Evolutionary conservation across 2,329 filamentous ascomycete species (phyloP).

Genomic region (Talaromyces sp.): DNA sequence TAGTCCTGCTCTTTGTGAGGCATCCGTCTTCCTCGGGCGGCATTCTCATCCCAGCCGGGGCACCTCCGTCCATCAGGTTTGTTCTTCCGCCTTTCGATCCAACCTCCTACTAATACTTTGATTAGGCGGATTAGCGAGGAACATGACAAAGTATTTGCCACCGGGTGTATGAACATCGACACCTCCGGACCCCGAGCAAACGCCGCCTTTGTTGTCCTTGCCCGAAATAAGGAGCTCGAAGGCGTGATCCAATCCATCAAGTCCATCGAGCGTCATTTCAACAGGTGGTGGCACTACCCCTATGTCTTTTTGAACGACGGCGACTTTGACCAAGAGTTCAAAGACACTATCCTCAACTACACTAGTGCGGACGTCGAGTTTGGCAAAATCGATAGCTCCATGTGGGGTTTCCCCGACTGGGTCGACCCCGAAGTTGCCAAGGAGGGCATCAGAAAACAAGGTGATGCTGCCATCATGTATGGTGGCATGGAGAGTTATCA

Average conservation of each 20-base stretch:
- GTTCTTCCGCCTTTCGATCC: conserved; percentile 20
- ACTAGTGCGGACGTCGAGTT: conserved; percentile 87
- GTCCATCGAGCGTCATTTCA: conserved; percentile 97
- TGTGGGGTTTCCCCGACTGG: conserved; percentile 98
- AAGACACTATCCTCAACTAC: conserved; percentile 79
- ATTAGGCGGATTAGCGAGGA: conserved; percentile 91
- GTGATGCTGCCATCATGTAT: conserved; percentile 97
- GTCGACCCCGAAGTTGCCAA: conserved; percentile 88
- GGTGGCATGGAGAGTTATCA: conserved; percentile 98
- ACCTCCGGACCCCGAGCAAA: conserved; percentile 78
- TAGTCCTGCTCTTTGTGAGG: conserved; percentile 80
- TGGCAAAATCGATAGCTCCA: conserved; percentile 80
- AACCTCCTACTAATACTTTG: neutral
- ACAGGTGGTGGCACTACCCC: conserved; percentile 96
- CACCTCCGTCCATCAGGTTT: conserved; percentile 84
- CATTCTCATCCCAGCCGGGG: conserved; percentile 80
- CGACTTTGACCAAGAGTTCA: conserved; percentile 94
- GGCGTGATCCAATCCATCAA: conserved; percentile 96
- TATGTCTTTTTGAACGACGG: conserved; percentile 98
- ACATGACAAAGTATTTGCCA: conserved; percentile 93
- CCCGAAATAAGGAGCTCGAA: conserved; percentile 91
- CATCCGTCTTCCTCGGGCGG: conserved; percentile 78
- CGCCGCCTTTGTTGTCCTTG: conserved; percentile 90
- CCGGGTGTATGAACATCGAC: conserved; percentile 73
- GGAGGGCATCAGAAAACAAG: conserved; percentile 94